Base-by-base conservation (phyloP, 2,329 filamentous ascomycete species). In the Stachybotrys echinatus region DNA sequence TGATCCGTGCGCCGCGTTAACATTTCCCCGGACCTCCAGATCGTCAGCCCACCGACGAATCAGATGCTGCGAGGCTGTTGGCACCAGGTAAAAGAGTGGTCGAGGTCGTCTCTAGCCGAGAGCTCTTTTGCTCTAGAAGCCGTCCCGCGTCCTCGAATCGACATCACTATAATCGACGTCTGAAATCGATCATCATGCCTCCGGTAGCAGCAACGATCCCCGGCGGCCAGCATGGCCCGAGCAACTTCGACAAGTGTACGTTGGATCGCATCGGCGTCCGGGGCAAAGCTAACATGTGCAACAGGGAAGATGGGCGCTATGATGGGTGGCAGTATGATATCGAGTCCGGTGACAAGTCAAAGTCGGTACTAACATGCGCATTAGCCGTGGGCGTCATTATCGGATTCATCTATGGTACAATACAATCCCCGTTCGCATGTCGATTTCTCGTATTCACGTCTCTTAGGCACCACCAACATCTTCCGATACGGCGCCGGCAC, bases 311-410 rank as follows among this genome's bases (percentile, higher is more conserved):
- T 97, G 91, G 94, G 94, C 61, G 91, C 88, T 55, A 86, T 99
- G 86, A 97, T 97, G 91, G 94, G 94, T 61, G 89, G 91, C 68
- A 95, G 92, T 97, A 88, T 63, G 91, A 46, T 82, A 48, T 47
- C 48, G 37, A 42, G n/a, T 20, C 27, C n/a, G 12, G 47, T 40
- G 31, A 27, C 8, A 5, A 12, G 6, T 31, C 21, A 44, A 47
- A 38, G n/a, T 39, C 12, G 45, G 23, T 45, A 49, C 71, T 75
- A 59, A 74, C 55, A 18, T 50, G 17, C 34, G 14, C 53, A 47
- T 20, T 52, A 97, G 94, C 91, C 71, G 94, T 99, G 54, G 94
- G 94, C 54, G 78, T 89, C 48, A 96, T 96, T 67, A 96, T 99
- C 73, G 94, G 94, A 56, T 97, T 99, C 76, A 95, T 99, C 63